Evolutionary conservation across 78 protist genomes (phyloP).

Genomic region (Creolimax fragrantissima): DNA sequence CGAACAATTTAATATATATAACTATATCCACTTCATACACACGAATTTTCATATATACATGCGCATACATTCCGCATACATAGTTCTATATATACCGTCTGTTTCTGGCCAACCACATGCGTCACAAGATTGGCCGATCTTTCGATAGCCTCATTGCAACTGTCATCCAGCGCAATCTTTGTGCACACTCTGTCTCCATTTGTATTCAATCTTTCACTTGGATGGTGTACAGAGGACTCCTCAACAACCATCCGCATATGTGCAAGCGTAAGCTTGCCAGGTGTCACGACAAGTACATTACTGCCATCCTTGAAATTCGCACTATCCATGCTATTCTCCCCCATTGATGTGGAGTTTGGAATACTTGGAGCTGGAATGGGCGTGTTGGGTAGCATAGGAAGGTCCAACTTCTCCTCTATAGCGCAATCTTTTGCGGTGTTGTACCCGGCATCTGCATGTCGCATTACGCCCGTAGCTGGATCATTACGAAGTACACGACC

Average conservation of each 20-base stretch:
- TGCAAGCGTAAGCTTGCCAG: neutral
- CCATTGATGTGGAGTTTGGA: neutral
- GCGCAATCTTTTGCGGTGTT: neutral
- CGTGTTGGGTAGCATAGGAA: neutral
- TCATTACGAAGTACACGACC: neutral
- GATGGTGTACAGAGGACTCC: neutral
- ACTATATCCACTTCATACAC: too few species aligned
- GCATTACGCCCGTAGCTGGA: neutral
- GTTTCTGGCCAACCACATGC: neutral
- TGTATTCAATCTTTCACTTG: neutral
- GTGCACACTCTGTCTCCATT: neutral
- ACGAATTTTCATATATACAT: too few species aligned
- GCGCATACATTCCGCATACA: too few species aligned
- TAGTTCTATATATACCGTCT: too few species aligned
- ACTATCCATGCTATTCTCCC: neutral
- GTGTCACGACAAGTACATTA: neutral
- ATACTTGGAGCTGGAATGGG: neutral
- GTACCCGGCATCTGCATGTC: neutral
- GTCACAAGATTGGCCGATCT: neutral
- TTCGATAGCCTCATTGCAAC: neutral
- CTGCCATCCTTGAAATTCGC: neutral
- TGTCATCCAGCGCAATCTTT: neutral
- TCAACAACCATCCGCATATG: neutral
- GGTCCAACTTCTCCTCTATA: neutral
- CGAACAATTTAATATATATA: too few species aligned